Evolutionary conservation across 345 rosid species (phyloP).

Genomic region (Physaria fendleri): DNA sequence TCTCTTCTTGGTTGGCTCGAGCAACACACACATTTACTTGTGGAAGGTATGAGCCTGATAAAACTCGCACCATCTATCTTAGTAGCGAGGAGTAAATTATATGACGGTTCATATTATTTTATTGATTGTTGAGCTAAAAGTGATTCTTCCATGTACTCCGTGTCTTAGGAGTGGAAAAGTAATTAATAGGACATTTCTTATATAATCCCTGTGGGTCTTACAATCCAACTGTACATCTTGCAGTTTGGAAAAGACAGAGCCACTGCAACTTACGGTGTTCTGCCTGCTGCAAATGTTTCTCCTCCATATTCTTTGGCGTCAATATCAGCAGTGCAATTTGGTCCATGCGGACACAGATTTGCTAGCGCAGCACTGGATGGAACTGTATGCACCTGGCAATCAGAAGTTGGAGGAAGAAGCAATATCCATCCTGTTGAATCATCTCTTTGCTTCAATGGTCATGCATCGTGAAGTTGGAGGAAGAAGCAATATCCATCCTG

Average conservation of each 20-base stretch:
- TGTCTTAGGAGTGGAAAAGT: neutral
- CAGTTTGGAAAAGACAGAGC: conserved; percentile 84
- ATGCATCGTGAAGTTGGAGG: conserved; percentile 96
- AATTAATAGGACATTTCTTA: neutral
- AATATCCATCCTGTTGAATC: conserved; percentile 75
- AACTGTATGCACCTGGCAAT: conserved; percentile 88
- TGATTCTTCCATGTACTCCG: neutral
- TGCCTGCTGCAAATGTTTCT: conserved; percentile 79
- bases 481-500: conserved; percentile 70
- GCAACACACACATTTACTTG: conserved; percentile 77
- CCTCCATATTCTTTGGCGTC: conserved; percentile 92
- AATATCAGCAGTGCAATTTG: conserved; percentile 73
- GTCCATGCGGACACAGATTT: conserved; percentile 85
- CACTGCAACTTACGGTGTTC: conserved; percentile 84
- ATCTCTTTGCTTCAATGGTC: conserved; percentile 77
- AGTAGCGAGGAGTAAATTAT: neutral
- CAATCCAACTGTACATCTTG: conserved; percentile 24
- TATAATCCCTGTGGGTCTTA: conserved; percentile 21
- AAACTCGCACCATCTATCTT: neutral
- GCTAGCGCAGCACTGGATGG: conserved; percentile 85
- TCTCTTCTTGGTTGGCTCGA: conserved; percentile 89
- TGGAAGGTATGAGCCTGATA: conserved; percentile 78
- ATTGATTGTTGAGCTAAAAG: neutral
- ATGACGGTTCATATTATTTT: neutral
- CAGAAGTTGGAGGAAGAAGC: conserved; percentile 92